A percentile compares a stretch with the other conserved stretches of the same genome.
phyloP scores from a whole-genome alignment of 176 grass and related monocot species.

The Poa annua region DNA sequence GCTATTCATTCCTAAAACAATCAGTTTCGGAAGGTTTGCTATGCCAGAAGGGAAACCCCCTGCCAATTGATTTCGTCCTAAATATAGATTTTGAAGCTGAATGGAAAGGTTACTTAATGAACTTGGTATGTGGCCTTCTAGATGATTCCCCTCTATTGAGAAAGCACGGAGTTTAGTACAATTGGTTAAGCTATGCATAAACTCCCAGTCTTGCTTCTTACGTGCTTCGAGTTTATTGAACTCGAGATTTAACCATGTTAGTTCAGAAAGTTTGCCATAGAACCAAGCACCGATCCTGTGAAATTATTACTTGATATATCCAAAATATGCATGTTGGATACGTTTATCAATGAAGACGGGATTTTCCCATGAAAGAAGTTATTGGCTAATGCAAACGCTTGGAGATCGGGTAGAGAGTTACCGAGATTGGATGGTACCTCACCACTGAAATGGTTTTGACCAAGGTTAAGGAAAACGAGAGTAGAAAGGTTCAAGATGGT shows the following conservation, averaged over 20 bases:
- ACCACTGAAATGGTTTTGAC: neutral
- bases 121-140: constrained; percentile 26
- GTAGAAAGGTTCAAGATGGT: constrained; percentile 25
- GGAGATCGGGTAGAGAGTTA: neutral
- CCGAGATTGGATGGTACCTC: constrained; percentile 11
- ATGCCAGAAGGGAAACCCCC: constrained; percentile 7
- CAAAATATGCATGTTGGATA: neutral
- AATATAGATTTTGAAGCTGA: neutral
- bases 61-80: neutral
- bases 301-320: constrained; percentile 25
- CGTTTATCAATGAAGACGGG: constrained; percentile 23
- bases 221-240: constrained; percentile 21
- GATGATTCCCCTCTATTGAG: neutral
- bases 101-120: neutral
- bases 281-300: constrained; percentile 21
- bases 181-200: constrained; percentile 38
- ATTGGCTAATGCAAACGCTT: neutral
- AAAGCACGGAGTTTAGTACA: neutral
- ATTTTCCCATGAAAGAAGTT: constrained; percentile 26
- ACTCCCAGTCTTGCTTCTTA: constrained; percentile 24
- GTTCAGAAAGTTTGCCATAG: constrained; percentile 17
- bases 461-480: neutral
- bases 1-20: neutral
- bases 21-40: constrained; percentile 17
- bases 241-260: neutral